Base-by-base conservation (phyloP, 202 grass and related monocot species). In the Hordeum pubiflorum region DNA sequence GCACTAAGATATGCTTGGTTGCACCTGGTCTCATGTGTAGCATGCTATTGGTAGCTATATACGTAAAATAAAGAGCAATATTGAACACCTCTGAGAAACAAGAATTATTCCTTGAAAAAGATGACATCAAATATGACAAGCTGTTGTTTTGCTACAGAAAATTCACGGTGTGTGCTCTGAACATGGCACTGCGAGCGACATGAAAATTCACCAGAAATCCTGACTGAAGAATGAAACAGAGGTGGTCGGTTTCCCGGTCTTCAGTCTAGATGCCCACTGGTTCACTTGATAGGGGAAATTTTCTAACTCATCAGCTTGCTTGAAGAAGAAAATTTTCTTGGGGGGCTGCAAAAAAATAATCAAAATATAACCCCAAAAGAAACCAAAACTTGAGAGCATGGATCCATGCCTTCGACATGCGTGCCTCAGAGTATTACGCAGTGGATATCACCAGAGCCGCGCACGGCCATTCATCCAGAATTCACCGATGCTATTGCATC, bases 401-500 rank as follows among this genome's bases (percentile, higher is more conserved):
- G 3, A 14, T 44, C 29, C 29, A 31, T 31, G 36, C 36, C 7
- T 38, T 8, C 4, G 7, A 17, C 9, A 22, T 9, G 63, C 2
- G 32, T 39, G 77, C 63, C 54, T 58, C 23, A 39, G 31, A 67
- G 17, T 22, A 52, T 43, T 62, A 38, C 5, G 9, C 54, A 39
- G 22, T n/a, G n/a, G n/a, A n/a, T n/a, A n/a, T n/a, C n/a, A n/a
- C n/a, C n/a, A n/a, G n/a, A n/a, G n/a, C n/a, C n/a, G n/a, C n/a
- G n/a, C n/a, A n/a, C n/a, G n/a, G n/a, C n/a, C n/a, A n/a, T n/a
- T n/a, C 65, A 72, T 71, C 79, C 58, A 77, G 37, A 81, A 81
- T 81, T 81, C 66, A 81, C 79, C 66, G 5, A 58, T 68, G 46
- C 46, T 79, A 37, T 67, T 58, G 2, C 4, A 40, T 69, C 24